Evolutionary conservation across 75 land plant species (phyloP).

Genomic region (Picea sitchensis): DNA sequence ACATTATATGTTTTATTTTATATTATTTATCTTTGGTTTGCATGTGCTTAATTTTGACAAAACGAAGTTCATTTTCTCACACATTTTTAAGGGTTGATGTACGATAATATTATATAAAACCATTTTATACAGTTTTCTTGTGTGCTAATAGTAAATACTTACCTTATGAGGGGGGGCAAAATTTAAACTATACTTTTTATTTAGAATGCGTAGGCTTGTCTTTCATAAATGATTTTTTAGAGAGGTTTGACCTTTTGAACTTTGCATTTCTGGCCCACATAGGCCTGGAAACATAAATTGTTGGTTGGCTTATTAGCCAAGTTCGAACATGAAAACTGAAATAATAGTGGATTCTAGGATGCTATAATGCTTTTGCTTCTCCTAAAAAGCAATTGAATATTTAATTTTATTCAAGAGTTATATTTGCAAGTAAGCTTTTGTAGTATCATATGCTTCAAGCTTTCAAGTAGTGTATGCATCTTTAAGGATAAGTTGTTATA

Average conservation of each 20-base stretch:
- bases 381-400: background rate
- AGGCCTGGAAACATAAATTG: no score
- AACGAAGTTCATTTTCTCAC: background rate
- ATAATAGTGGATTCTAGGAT: background rate
- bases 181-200: background rate
- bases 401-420: background rate
- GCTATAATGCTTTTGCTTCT: background rate
- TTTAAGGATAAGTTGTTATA: background rate
- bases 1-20: background rate
- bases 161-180: background rate
- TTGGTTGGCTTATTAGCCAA: background rate
- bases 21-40: background rate
- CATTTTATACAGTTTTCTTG: background rate
- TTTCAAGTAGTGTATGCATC: background rate
- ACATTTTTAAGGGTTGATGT: background rate
- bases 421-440: background rate
- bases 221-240: background rate
- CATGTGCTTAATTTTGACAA: background rate
- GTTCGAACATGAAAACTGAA: background rate
- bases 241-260: background rate
- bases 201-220: no score
- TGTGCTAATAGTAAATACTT: background rate
- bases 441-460: background rate
- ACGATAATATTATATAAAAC: background rate
- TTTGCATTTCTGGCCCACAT: background rate